phyloP scores from a whole-genome alignment of 2,329 filamentous ascomycete genomes.

The Diaporthe citrichinensis region DNA sequence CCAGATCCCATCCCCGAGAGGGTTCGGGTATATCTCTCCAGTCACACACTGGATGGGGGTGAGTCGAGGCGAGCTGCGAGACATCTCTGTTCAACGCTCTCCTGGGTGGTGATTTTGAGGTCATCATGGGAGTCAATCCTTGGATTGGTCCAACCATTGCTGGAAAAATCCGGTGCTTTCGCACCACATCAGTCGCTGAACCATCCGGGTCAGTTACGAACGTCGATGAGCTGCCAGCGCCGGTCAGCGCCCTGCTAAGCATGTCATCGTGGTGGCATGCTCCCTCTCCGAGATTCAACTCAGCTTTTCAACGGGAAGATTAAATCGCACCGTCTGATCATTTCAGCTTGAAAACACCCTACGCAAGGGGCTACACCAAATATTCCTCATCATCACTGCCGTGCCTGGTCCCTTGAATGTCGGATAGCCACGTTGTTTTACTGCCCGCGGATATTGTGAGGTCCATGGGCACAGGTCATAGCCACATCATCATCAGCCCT shows the following conservation, averaged over 20 bases:
- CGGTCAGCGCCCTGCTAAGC: neutral
- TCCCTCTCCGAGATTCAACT: neutral
- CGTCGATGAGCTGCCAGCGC: neutral
- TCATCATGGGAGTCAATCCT: neutral
- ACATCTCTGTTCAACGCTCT: neutral
- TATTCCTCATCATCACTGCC: too few relatives aligned
- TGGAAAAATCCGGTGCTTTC: neutral
- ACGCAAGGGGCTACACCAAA: neutral
- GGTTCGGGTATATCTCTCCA: neutral
- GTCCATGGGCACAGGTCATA: neutral
- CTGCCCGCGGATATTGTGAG: too few relatives aligned
- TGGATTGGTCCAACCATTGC: neutral
- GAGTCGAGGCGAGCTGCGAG: neutral
- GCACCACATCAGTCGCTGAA: neutral
- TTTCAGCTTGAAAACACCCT: neutral
- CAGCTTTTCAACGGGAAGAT: neutral
- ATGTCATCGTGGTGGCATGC: neutral
- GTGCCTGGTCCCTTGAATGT: neutral
- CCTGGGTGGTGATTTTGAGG: neutral
- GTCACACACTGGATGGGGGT: neutral
- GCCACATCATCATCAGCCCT: neutral
- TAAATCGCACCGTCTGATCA: neutral
- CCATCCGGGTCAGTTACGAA: neutral
- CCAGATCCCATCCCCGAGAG: neutral
- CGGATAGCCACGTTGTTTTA: neutral